These are phyloP conservation scores for Sicyos baderoa DNA, from an alignment of 306 rosid species.

Conservation along the genomic window DNA sequence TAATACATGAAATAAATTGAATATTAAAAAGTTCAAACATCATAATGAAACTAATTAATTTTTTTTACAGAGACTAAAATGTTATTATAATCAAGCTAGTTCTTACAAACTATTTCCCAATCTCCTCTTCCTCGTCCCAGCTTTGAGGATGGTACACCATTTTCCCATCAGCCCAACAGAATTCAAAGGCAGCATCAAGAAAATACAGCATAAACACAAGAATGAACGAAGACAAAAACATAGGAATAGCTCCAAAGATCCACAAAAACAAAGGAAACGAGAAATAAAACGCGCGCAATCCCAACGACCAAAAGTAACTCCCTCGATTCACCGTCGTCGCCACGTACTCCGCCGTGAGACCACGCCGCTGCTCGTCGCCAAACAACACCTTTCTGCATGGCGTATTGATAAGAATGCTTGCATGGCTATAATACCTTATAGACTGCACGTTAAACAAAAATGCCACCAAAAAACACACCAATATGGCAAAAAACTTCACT, in stretches of 20 bases:
- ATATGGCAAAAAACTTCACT: slow-evolving; percentile 54
- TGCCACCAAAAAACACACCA: slow-evolving; percentile 66
- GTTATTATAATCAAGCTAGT: too few relatives aligned
- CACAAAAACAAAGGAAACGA: slow-evolving; percentile 77
- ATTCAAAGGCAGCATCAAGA: slow-evolving; percentile 47
- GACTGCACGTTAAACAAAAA: slow-evolving; percentile 74
- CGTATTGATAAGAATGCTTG: slow-evolving; percentile 68
- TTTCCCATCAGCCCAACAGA: slow-evolving; percentile 33
- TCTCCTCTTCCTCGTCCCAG: slow-evolving; percentile 34
- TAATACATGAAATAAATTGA: too few relatives aligned
- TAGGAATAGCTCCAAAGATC: slow-evolving; percentile 84
- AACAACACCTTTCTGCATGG: slow-evolving; percentile 51
- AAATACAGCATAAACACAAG: slow-evolving; percentile 56
- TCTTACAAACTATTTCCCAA: slow-evolving; percentile 16
- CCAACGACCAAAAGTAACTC: slow-evolving; percentile 78
- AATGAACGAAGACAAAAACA: slow-evolving; percentile 44
- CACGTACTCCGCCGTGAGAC: slow-evolving; percentile 52
- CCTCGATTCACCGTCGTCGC: slow-evolving; percentile 61
- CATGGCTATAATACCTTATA: slow-evolving; percentile 77
- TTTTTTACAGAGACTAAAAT: too few relatives aligned
- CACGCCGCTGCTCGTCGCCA: slow-evolving; percentile 26
- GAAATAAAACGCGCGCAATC: slow-evolving; percentile 77
- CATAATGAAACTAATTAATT: too few relatives aligned
- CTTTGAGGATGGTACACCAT: slow-evolving; percentile 20
- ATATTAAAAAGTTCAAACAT: too few relatives aligned